Base-by-base conservation (phyloP, 2,329 filamentous ascomycete species). In the Septoria petroselini region DNA sequence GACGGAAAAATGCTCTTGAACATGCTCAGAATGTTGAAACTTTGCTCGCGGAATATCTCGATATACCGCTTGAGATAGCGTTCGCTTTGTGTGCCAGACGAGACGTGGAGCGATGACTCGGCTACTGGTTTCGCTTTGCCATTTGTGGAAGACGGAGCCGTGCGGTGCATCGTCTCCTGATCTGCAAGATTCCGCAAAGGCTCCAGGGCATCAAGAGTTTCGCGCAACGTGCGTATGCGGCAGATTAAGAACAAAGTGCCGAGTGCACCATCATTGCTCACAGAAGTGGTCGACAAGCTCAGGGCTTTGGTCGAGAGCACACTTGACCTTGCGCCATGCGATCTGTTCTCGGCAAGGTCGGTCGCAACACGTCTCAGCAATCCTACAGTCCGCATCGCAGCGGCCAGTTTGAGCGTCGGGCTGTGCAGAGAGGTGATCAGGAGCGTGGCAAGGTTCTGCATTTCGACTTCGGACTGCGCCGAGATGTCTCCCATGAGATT, bases 11-110 rank as follows among this genome's bases (percentile, higher is more conserved):
- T 89, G 62, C 86, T 93, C 62, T 85, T 88, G 70, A 94, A 96
- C 78, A 97, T 89, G 51, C 89, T 95, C 21, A 97, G 83, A 53
- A 97, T 95, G 35, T 85, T 87, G 68, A 98, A 98, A 66, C 88
- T 95, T 70, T 98, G 93, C 70, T 98, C 93, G 44, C 93, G 86
- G 68, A 97, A 97, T 21, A 98, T 90, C 67, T 98, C 93, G 62
- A 98, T 88, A 69, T 95, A 98, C 40, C 91, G 81, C 69, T 97
- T 98, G 35, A 98, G 73, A 63, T 90, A 98, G 43, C 90, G 81
- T 68, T 97, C 93, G 1, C 91, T 96, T 68, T 97, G 93, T 63
- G 95, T 90, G 0, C 91, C 91, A 31, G 27, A 8, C 14, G 43
- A 47, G 79, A 81, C 80, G 79, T 86, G 29, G 70, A 62, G 59